Conservation (phyloP, 129 eudicot species). For the Deinandra increscens region DNA sequence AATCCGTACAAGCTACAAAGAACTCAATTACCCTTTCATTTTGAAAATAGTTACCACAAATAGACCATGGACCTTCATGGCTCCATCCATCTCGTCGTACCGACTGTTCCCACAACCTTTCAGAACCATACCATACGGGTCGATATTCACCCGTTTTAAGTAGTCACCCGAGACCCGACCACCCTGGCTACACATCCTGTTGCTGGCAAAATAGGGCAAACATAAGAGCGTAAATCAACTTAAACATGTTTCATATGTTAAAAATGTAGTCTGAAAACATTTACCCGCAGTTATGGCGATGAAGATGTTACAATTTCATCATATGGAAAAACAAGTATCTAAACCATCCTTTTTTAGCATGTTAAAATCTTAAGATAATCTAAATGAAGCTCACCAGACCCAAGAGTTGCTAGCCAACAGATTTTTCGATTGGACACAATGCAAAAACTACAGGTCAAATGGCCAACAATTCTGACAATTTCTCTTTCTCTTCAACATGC, state of each 20-base stretch:
- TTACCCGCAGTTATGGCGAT: slow-evolving; percentile 14
- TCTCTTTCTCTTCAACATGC: background rate
- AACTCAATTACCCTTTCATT: no score
- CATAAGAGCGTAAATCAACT: background rate
- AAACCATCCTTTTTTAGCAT: slow-evolving; percentile 30
- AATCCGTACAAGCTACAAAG: no score
- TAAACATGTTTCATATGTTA: background rate
- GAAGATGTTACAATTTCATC: slow-evolving; percentile 33
- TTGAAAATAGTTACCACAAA: no score
- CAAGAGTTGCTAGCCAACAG: slow-evolving; percentile 7
- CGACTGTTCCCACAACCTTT: background rate
- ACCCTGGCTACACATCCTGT: background rate
- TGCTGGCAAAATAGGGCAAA: background rate
- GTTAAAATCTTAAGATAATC: slow-evolving; percentile 5
- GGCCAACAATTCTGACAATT: slow-evolving; percentile 12
- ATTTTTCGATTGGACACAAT: slow-evolving; percentile 11
- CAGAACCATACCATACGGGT: background rate
- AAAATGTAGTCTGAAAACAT: background rate
- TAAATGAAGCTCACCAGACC: slow-evolving; percentile 30
- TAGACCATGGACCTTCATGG: no score
- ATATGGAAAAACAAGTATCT: slow-evolving; percentile 30
- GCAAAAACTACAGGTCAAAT: slow-evolving; percentile 13
- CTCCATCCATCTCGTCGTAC: no score
- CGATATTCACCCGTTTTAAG: background rate
- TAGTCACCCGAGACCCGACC: background rate